Evolutionary conservation across 257 asterid species (phyloP).

Genomic region (Catharanthus roseus): DNA sequence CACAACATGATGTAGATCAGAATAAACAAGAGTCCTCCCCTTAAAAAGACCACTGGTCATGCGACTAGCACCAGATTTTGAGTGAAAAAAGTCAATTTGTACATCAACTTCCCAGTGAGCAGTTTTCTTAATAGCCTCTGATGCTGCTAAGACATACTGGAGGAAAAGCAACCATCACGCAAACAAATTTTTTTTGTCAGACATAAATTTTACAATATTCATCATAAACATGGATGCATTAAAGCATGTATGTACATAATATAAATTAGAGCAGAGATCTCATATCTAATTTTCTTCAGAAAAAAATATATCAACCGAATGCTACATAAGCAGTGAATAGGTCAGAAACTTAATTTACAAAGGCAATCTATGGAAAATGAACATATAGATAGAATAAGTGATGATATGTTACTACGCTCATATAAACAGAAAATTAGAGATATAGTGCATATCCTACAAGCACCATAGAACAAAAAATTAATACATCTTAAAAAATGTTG

Average conservation of each 20-base stretch:
- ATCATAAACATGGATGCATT: background rate
- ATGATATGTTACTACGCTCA: too few species aligned
- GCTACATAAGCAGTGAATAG: background rate
- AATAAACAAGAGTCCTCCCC: conserved; percentile 85
- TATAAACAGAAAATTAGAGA: background rate
- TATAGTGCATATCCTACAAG: background rate
- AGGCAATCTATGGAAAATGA: background rate
- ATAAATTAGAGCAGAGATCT: background rate
- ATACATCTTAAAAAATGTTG: too few species aligned
- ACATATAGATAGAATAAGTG: background rate
- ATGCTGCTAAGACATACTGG: conserved; percentile 69
- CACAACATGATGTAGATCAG: conserved; percentile 77
- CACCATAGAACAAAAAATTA: background rate
- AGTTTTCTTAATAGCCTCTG: conserved; percentile 55
- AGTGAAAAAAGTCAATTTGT: conserved; percentile 75
- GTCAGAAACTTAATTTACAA: background rate
- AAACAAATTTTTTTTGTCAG: background rate
- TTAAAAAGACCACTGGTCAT: conserved; percentile 75
- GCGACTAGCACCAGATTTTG: conserved; percentile 61
- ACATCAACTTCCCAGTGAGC: conserved; percentile 95
- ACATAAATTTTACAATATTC: background rate
- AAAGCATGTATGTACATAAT: background rate
- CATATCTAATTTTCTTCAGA: conserved; percentile 1
- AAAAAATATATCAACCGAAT: background rate
- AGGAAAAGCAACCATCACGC: conserved; percentile 17